These are phyloP conservation scores for Ogataea angusta DNA, from an alignment of 805 yeast genomes.

Conservation along the genomic window DNA sequence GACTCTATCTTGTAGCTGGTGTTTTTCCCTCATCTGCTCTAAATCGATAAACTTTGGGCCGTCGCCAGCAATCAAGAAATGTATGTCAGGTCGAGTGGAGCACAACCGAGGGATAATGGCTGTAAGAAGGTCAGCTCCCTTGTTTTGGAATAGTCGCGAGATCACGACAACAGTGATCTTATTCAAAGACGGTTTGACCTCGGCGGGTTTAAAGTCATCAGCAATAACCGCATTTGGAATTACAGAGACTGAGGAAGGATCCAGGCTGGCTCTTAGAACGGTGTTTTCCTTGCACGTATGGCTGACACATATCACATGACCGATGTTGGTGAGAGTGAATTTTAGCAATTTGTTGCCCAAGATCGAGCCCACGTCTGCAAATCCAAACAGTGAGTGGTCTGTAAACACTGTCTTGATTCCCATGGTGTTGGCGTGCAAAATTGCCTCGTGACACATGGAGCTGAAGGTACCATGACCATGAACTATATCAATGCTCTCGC, in stretches of 20 bases:
- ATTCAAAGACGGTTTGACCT: constrained; percentile 29
- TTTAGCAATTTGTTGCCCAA: constrained; percentile 82
- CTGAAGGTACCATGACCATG: constrained; percentile 96
- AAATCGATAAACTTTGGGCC: constrained; percentile 94
- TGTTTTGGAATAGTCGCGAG: constrained; percentile 89
- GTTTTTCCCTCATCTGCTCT: constrained; percentile 90
- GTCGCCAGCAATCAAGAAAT: constrained; percentile 89
- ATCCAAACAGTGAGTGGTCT: constrained; percentile 94
- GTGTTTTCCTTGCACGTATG: constrained; percentile 97
- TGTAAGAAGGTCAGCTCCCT: constrained; percentile 87
- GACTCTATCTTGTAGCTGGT: constrained; percentile 83
- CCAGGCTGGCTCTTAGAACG: constrained; percentile 78
- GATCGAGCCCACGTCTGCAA: constrained; percentile 79
- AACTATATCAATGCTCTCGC: constrained; percentile 84
- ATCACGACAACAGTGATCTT: constrained; percentile 83
- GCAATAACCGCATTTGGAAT: constrained; percentile 95
- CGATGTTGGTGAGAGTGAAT: constrained; percentile 80
- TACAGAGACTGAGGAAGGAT: constrained; percentile 77
- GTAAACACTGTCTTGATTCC: constrained; percentile 90
- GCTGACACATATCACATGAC: constrained; percentile 93
- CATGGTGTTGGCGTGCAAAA: constrained; percentile 90
- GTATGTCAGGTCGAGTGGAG: constrained; percentile 53
- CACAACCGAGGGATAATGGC: constrained; percentile 87
- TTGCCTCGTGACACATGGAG: constrained; percentile 82
- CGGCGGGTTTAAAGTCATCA: constrained; percentile 65